Conservation (phyloP, 2,329 filamentous ascomycete genomes). For the Cordyceps cicadae region DNA sequence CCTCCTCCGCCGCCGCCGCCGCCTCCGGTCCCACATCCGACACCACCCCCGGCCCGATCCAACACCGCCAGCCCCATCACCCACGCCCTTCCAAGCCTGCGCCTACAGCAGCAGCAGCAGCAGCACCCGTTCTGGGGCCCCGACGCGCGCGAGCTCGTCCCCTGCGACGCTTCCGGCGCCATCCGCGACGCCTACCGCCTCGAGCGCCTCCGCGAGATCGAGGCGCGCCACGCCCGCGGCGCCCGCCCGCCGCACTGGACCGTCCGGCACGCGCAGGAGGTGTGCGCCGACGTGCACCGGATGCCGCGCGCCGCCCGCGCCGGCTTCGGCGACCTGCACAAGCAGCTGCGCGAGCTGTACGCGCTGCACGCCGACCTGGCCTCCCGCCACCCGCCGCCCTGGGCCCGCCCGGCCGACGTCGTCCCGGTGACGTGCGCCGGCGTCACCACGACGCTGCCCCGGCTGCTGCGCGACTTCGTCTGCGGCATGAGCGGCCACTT, state of each 20-base stretch:
- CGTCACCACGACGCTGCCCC: background rate
- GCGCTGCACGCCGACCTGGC: background rate
- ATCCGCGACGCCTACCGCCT: background rate
- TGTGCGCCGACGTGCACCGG: background rate
- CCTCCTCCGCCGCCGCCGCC: background rate
- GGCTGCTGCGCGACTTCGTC: conserved; percentile 2
- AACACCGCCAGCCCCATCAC: background rate
- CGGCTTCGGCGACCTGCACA: conserved; percentile 7
- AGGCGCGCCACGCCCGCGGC: background rate
- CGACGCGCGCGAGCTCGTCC: background rate
- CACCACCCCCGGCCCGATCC: background rate
- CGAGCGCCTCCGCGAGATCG: background rate
- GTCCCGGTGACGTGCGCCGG: background rate
- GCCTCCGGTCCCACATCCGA: background rate
- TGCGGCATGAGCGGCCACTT: background rate
- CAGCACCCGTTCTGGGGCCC: background rate
- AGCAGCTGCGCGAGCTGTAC: conserved; percentile 7
- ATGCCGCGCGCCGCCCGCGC: background rate
- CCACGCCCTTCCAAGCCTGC: background rate
- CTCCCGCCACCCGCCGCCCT: background rate
- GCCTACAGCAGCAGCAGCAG: background rate
- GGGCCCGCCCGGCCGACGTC: background rate
- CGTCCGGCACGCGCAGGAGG: background rate
- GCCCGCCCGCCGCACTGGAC: background rate
- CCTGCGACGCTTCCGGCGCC: background rate